Evolutionary conservation across 495 filamentous ascomycete species (phyloP).

Genomic region (Parmelia sp.): DNA sequence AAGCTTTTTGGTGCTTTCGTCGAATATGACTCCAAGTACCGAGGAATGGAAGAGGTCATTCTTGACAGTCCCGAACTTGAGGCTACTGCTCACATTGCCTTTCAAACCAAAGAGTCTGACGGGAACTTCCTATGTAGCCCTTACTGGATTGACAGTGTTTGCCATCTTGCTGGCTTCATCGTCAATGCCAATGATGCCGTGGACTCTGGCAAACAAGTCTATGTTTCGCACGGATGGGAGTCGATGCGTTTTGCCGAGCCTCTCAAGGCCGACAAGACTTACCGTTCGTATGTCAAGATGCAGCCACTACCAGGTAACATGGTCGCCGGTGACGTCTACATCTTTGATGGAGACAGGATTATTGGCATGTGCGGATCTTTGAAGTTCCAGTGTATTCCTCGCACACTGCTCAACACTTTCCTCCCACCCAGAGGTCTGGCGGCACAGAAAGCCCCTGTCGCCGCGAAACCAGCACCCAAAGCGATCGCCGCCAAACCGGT

Average conservation of each 20-base stretch:
- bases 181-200: slow-evolving; percentile 71
- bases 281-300: slow-evolving; percentile 66
- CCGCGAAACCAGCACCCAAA: slow-evolving; percentile 26
- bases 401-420: slow-evolving; percentile 58
- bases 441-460: slow-evolving; percentile 27
- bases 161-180: slow-evolving; percentile 62
- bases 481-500: slow-evolving; percentile 31
- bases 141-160: slow-evolving; percentile 66
- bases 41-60: slow-evolving; percentile 69
- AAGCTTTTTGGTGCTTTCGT: slow-evolving; percentile 67
- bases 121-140: slow-evolving; percentile 63
- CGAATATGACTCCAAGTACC: slow-evolving; percentile 60
- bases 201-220: slow-evolving; percentile 64
- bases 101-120: slow-evolving; percentile 52
- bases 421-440: slow-evolving; percentile 53
- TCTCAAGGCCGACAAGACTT: slow-evolving; percentile 56
- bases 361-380: slow-evolving; percentile 43
- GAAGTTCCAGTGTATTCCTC: slow-evolving; percentile 60
- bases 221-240: slow-evolving; percentile 76
- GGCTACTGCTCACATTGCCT: slow-evolving; percentile 62
- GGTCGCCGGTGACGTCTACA: slow-evolving; percentile 54
- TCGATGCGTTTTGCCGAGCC: slow-evolving; percentile 63
- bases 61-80: slow-evolving; percentile 66
- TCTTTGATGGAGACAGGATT: slow-evolving; percentile 59
- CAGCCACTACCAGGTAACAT: slow-evolving; percentile 44